phyloP scores from a whole-genome alignment of 352 stramenopile species.

The Globisporangium emineosum region DNA sequence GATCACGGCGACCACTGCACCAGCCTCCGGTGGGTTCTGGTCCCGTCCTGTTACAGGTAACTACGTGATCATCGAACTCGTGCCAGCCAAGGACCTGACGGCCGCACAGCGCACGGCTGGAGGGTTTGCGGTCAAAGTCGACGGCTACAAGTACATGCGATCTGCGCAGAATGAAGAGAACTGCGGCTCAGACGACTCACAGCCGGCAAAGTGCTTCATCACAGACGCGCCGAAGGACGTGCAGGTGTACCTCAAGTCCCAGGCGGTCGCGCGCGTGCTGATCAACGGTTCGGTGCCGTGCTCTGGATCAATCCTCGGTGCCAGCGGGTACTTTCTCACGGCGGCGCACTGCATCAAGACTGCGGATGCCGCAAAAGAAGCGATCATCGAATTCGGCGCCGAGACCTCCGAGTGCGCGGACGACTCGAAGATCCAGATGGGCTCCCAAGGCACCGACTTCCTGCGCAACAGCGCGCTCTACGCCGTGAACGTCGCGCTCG shows the following conservation, averaged over 20 bases:
- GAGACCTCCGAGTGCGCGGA: slow-evolving; percentile 20
- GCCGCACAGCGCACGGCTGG: neutral
- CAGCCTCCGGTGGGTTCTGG: slow-evolving; percentile 17
- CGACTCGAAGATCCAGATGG: slow-evolving; percentile 22
- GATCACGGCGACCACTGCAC: slow-evolving; percentile 1
- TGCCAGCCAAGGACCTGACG: slow-evolving; percentile 2
- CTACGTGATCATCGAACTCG: slow-evolving; percentile 17
- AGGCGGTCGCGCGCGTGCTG: slow-evolving; percentile 25
- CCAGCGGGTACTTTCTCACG: slow-evolving; percentile 27
- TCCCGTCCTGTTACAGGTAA: slow-evolving; percentile 15
- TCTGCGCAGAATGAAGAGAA: slow-evolving; percentile 13
- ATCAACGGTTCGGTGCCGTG: slow-evolving; percentile 26
- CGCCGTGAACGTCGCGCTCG: slow-evolving; percentile 20
- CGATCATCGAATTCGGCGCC: slow-evolving; percentile 27
- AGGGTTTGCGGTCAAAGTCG: slow-evolving; percentile 16
- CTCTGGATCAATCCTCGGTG: slow-evolving; percentile 19
- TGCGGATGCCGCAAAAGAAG: slow-evolving; percentile 8
- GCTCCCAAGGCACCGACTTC: slow-evolving; percentile 21
- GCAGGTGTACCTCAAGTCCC: slow-evolving; percentile 22
- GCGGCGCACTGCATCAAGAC: slow-evolving; percentile 26
- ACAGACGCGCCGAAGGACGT: slow-evolving; percentile 10
- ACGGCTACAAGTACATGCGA: slow-evolving; percentile 16
- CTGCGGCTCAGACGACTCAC: slow-evolving; percentile 23
- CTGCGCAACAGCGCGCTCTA: slow-evolving; percentile 21
- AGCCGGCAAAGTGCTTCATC: slow-evolving; percentile 27